phyloP scores from a whole-genome alignment of 1,139 yeast genomes.

The Blastobotrys indianensis region DNA sequence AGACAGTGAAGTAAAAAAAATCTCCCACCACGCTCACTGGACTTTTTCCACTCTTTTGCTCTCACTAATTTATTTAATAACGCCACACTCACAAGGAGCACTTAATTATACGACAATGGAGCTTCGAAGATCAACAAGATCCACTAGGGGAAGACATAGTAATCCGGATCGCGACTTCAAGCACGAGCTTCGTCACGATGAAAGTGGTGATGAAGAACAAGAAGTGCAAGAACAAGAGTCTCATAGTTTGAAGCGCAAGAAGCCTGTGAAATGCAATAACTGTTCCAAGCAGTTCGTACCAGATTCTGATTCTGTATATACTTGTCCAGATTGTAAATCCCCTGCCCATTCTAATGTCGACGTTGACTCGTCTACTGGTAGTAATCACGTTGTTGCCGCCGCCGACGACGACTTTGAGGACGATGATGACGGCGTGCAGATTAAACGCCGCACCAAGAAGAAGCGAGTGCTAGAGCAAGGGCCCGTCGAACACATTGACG shows the following conservation, averaged over 20 bases:
- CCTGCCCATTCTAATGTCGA: neutral
- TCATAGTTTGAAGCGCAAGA: neutral
- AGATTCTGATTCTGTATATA: conserved; percentile 6
- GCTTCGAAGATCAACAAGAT: conserved; percentile 39
- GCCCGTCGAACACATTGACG: conserved; percentile 11
- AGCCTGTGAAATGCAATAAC: conserved; percentile 2
- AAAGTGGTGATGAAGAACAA: conserved; percentile 1
- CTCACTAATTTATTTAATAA: no score
- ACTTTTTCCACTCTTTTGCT: no score
- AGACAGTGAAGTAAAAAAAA: no score
- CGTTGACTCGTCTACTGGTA: neutral
- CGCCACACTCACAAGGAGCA: no score
- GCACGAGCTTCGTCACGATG: conserved; percentile 13
- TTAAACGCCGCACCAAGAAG: conserved; percentile 7
- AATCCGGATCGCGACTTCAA: conserved; percentile 29
- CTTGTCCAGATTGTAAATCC: conserved; percentile 9
- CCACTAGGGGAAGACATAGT: conserved; percentile 41
- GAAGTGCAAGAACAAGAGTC: neutral
- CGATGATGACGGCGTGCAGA: conserved; percentile 1
- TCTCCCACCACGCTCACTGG: no score
- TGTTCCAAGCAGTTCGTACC: neutral
- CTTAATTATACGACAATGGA: neutral
- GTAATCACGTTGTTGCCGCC: conserved; percentile 8
- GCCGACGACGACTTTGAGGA: conserved; percentile 14
- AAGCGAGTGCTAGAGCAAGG: conserved; percentile 4